A percentile compares a stretch with the other conserved stretches of the same genome.
These are phyloP conservation scores for Nadsonia fulvescens DNA, from an alignment of 805 yeast genomes.

Conservation along the genomic window DNA sequence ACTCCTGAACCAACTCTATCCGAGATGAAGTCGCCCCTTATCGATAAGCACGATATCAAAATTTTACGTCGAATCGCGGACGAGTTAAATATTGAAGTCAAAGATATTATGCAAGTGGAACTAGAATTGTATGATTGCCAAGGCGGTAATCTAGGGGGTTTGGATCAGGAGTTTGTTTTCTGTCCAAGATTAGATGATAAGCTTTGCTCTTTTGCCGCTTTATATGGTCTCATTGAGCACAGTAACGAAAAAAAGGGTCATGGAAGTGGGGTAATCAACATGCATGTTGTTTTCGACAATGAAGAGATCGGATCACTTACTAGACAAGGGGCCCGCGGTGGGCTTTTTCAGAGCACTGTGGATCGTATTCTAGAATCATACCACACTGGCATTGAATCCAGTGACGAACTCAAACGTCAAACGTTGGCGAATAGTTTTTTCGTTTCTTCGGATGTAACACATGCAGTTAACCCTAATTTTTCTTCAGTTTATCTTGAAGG, in stretches of 20 bases:
- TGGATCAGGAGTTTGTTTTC: constrained; percentile 56
- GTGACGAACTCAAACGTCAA: constrained; percentile 16
- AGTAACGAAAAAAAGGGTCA: too few species aligned
- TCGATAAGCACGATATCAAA: constrained; percentile 48
- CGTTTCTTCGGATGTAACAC: constrained; percentile 72
- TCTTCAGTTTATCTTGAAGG: constrained; percentile 43
- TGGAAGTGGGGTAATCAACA: constrained; percentile 18
- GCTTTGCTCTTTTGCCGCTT: constrained; percentile 60
- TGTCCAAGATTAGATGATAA: constrained; percentile 80
- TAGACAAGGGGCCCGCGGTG: constrained; percentile 72
- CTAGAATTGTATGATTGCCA: constrained; percentile 70
- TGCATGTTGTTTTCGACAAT: constrained; percentile 55
- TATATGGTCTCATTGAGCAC: constrained; percentile 27
- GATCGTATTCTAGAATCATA: constrained; percentile 22
- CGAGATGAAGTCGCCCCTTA: constrained; percentile 49
- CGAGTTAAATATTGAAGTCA: constrained; percentile 38
- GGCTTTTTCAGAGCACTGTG: constrained; percentile 46
- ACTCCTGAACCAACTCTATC: constrained; percentile 32
- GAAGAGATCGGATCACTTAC: constrained; percentile 75
- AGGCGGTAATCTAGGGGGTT: constrained; percentile 61
- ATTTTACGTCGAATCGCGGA: constrained; percentile 53
- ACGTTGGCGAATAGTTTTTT: constrained; percentile 59
- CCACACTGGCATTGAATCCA: constrained; percentile 18
- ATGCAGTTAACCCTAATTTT: constrained; percentile 60
- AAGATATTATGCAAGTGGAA: constrained; percentile 51